These are phyloP conservation scores for Ustilago xerochloae DNA, from an alignment of 1,284 basidiomycete genomes.

Conservation along the genomic window DNA sequence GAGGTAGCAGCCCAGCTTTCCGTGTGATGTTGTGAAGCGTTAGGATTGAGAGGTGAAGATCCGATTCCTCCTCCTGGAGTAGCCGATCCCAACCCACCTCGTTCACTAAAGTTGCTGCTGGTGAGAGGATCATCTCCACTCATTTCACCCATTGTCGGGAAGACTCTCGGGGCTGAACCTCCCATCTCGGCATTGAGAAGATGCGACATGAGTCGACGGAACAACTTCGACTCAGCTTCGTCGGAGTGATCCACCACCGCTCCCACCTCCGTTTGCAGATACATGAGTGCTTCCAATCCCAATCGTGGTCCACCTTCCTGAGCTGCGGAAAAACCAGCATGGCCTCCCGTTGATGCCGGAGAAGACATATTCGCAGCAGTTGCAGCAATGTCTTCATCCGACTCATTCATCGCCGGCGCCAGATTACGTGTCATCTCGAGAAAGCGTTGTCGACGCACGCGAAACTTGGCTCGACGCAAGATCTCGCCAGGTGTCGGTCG, in stretches of 20 bases:
- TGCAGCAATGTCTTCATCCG: slow-evolving; percentile 24
- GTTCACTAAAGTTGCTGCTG: background rate
- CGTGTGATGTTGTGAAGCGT: background rate
- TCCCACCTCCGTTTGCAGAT: slow-evolving; percentile 67
- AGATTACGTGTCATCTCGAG: slow-evolving; percentile 54
- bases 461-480: slow-evolving; percentile 64
- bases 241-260: slow-evolving; percentile 65
- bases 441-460: slow-evolving; percentile 66
- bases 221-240: slow-evolving; percentile 60
- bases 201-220: slow-evolving; percentile 66
- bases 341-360: background rate
- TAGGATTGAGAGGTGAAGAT: slow-evolving; percentile 33
- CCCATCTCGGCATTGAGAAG: slow-evolving; percentile 49
- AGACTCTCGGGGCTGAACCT: background rate
- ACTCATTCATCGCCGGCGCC: slow-evolving; percentile 23
- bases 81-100: slow-evolving; percentile 26
- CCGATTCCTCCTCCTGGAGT: slow-evolving; percentile 20
- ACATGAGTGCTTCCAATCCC: slow-evolving; percentile 65
- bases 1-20: slow-evolving; percentile 27
- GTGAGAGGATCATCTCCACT: slow-evolving; percentile 13
- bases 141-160: background rate
- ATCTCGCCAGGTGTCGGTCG: slow-evolving; percentile 65
- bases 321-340: background rate
- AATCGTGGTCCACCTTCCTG: slow-evolving; percentile 27
- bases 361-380: background rate